Conservation (phyloP, 2,329 filamentous ascomycete species). For the Xylaria sp. region DNA sequence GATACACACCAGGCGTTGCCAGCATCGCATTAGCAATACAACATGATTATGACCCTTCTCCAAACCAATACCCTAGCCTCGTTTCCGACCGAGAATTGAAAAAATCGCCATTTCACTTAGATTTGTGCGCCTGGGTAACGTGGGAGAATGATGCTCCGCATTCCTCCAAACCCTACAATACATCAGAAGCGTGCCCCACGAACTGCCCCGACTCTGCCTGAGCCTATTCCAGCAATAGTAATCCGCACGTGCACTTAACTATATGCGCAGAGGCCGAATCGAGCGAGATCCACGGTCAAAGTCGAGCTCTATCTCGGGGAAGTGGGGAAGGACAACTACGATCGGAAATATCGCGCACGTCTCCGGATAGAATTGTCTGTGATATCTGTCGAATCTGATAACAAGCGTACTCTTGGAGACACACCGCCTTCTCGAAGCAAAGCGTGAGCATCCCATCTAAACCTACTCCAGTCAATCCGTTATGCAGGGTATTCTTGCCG, state of each 20-base stretch:
- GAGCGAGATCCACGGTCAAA: background rate
- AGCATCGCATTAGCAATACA: constrained; percentile 7
- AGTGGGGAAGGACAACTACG: constrained; percentile 8
- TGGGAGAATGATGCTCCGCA: constrained; percentile 17
- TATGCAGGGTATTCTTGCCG: constrained; percentile 44
- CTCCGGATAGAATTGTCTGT: background rate
- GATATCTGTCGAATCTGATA: background rate
- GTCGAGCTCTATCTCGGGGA: background rate
- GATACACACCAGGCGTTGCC: background rate
- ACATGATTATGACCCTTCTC: background rate
- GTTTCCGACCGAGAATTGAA: background rate
- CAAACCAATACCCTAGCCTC: background rate
- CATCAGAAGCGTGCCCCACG: constrained; percentile 17
- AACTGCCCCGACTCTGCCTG: constrained; percentile 15
- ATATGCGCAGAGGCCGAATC: background rate
- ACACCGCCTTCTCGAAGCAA: constrained; percentile 26
- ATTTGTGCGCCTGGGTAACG: background rate
- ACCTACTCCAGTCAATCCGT: constrained; percentile 18
- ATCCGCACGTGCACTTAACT: background rate
- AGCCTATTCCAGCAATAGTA: constrained; percentile 15
- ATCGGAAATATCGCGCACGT: constrained; percentile 28
- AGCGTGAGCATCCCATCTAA: constrained; percentile 1
- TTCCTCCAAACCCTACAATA: constrained; percentile 5
- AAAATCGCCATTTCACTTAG: background rate
- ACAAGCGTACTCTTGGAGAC: background rate